Conservation (phyloP, 192 early-diverging fungal genomes). For the Radiomyces spectabilis region DNA sequence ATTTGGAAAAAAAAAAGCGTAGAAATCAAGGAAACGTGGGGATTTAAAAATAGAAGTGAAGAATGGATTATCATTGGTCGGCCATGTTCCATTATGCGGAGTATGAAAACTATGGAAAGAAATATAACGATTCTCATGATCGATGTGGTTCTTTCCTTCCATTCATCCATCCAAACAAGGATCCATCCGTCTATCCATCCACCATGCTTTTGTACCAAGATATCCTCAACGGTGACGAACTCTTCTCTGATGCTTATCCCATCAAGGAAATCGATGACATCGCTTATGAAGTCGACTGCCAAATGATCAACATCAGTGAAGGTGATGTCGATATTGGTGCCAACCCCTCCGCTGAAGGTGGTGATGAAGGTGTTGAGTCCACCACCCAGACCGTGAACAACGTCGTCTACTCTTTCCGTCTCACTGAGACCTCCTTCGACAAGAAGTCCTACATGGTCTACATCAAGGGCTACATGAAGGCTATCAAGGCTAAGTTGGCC, state of each 20-base stretch:
- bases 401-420: slow-evolving; percentile 75
- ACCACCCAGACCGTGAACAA: slow-evolving; percentile 68
- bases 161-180: slow-evolving; percentile 22
- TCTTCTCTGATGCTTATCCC: slow-evolving; percentile 84
- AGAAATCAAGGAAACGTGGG: neutral
- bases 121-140: neutral
- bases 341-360: slow-evolving; percentile 83
- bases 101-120: neutral
- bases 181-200: slow-evolving; percentile 9
- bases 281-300: slow-evolving; percentile 73
- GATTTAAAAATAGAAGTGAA: neutral
- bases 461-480: slow-evolving; percentile 94
- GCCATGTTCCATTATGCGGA: neutral
- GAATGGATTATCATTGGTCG: neutral
- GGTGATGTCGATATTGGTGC: slow-evolving; percentile 86
- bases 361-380: slow-evolving; percentile 60
- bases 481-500: slow-evolving; percentile 54
- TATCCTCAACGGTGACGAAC: slow-evolving; percentile 75
- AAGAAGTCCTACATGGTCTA: slow-evolving; percentile 89
- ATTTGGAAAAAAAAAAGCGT: neutral
- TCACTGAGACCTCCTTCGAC: slow-evolving; percentile 69
- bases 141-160: neutral
- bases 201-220: slow-evolving; percentile 67
- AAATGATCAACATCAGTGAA: slow-evolving; percentile 54
- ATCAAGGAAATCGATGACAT: slow-evolving; percentile 57